These are phyloP conservation scores for Talaromyces sp. DNA, from an alignment of 2,329 filamentous ascomycete species.

Conservation along the genomic window DNA sequence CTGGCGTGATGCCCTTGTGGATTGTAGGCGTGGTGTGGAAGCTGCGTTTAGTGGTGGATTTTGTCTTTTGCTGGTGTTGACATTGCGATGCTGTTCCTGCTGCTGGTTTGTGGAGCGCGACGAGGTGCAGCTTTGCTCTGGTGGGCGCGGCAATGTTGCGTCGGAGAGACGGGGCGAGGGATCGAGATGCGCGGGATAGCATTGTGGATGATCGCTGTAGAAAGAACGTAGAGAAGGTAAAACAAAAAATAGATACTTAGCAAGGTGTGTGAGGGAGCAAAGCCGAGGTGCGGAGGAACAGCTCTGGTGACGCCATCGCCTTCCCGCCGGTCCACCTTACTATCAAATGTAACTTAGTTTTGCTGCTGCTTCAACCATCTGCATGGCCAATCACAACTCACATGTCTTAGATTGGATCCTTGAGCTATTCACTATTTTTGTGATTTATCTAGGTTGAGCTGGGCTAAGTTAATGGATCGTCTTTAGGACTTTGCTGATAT, in stretches of 20 bases:
- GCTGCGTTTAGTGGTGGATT: slow-evolving; percentile 7
- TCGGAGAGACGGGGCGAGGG: slow-evolving; percentile 23
- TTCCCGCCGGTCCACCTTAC: not conserved
- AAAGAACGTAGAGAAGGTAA: not conserved
- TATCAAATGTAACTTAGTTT: not conserved
- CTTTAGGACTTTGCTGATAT: not conserved
- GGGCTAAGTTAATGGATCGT: not conserved
- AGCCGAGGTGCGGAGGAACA: not conserved
- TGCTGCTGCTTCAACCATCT: not conserved
- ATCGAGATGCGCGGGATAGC: slow-evolving; percentile 38
- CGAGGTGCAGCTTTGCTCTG: slow-evolving; percentile 3
- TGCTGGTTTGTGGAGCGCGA: not conserved
- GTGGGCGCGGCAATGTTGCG: slow-evolving; percentile 3
- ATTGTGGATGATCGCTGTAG: slow-evolving; percentile 27
- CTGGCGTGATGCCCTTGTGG: slow-evolving; percentile 55
- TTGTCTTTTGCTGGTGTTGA: slow-evolving; percentile 3
- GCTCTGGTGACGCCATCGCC: not conserved
- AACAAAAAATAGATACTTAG: not conserved
- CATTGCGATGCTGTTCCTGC: not conserved
- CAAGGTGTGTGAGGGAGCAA: not conserved
- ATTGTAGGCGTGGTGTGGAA: slow-evolving; percentile 31
- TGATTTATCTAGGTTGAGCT: not conserved
- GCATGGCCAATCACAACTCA: not conserved
- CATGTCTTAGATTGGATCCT: not conserved
- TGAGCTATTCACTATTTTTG: not conserved